Base-by-base conservation (phyloP, 495 filamentous ascomycete species). In the Talaromyces proteolyticus region DNA sequence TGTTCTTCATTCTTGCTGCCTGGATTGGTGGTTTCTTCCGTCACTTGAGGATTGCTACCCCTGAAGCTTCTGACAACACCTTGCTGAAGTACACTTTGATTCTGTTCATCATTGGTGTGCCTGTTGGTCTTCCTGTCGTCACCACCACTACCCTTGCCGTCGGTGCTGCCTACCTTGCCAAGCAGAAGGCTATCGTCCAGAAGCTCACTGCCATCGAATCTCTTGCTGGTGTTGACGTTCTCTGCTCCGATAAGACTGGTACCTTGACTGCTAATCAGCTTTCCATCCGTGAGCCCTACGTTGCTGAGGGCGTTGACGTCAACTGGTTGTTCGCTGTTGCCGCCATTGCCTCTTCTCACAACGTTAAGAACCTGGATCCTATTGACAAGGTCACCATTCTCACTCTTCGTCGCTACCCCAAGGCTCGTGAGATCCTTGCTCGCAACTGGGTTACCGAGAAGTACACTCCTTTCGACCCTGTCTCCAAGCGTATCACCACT, bases 291-390 rank as follows among this genome's bases (percentile, higher is more conserved):
- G 84, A 87, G 63, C 84, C 83, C 46, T 88, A 84, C 69, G 81
- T 86, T 63, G 77, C 81, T 51, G 84, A 87, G 69, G 84, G 83
- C 64, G 77, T 85, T 57, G 83, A 86, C 72, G 79, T 87, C 67
- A 83, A 87, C 72, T 88, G 84, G 83, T 86, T 87, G 82, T 86
- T 88, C 82, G 82, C 83, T 52, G 81, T 85, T 52, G 84, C 84
- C 43, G 84, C 82, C 53, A 77, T 88, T 47, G 84, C 84, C 51
- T 88, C 84, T 40, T 87, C 84, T 51, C 84, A 88, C 72, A 88
- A 87, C 70, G 71, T 85, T 65, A 88, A 87, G 74, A 84, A 84
- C 58, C 75, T 88, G 43, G 84, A 88, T 62, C 84, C 84, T 58
- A 87, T 88, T 64, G 84, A 88, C 68, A 88, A 88, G 66, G 81